phyloP scores from a whole-genome alignment of 306 rosid genomes.

The Lathyrus aphaca region DNA sequence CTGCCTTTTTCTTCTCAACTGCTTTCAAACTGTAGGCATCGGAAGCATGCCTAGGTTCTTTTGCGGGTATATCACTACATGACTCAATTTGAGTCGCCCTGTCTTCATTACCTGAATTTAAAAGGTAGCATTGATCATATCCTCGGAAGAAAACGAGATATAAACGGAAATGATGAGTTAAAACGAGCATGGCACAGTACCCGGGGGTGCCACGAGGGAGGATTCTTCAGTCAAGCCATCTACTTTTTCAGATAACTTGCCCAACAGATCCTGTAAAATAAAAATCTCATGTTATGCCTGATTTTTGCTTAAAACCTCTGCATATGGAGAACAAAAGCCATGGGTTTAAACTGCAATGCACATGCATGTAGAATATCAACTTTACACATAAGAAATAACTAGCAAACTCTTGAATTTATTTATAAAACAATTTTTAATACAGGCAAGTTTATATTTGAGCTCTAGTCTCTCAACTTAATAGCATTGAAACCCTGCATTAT shows the following conservation, averaged over 20 bases:
- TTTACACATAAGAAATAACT: too few relatives aligned
- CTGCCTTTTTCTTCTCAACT: conserved; percentile 53
- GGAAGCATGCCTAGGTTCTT: conserved; percentile 39
- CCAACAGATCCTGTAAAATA: conserved; percentile 53
- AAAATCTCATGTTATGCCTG: background rate
- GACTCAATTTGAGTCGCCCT: conserved; percentile 34
- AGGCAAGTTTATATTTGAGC: too few relatives aligned
- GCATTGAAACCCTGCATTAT: too few relatives aligned
- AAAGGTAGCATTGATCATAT: conserved; percentile 20
- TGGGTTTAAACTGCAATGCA: too few relatives aligned
- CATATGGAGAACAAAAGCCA: too few relatives aligned
- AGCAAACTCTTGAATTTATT: too few relatives aligned
- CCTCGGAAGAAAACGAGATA: conserved; percentile 30
- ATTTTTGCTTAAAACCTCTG: too few relatives aligned
- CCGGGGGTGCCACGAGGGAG: conserved; percentile 43
- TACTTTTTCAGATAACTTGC: conserved; percentile 41
- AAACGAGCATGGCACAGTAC: conserved; percentile 43
- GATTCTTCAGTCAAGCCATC: conserved; percentile 50
- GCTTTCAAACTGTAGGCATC: conserved; percentile 42
- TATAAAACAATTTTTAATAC: too few relatives aligned
- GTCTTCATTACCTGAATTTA: conserved; percentile 48
- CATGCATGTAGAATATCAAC: too few relatives aligned
- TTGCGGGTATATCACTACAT: conserved; percentile 29
- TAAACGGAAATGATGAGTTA: conserved; percentile 15
- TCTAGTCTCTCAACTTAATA: too few relatives aligned